Conservation (phyloP, 129 eudicot genomes). For the Daucus carota region DNA sequence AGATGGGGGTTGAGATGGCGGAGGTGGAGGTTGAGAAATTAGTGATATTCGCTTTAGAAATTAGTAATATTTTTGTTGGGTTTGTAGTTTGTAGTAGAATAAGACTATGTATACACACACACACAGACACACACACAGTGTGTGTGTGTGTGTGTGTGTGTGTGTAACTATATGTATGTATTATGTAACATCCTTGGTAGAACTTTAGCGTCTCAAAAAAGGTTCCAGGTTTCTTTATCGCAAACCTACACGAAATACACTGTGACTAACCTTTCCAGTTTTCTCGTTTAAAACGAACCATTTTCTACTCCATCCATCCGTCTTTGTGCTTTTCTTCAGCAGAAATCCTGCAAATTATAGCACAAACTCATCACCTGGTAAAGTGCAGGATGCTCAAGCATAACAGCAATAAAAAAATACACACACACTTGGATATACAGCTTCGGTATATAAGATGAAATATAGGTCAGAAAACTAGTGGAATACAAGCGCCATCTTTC, state of each 20-base stretch:
- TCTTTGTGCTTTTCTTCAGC: constrained; percentile 88
- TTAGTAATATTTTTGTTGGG: too few relatives aligned
- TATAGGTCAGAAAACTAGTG: neutral
- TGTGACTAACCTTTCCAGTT: constrained; percentile 77
- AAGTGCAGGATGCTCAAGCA: neutral
- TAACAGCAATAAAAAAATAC: neutral
- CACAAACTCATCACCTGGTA: constrained; percentile 3
- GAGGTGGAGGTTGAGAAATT: too few relatives aligned
- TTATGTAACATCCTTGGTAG: neutral
- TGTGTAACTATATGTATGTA: too few relatives aligned
- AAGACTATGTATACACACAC: too few relatives aligned
- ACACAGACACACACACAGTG: too few relatives aligned
- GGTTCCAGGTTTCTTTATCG: neutral
- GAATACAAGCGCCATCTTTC: neutral
- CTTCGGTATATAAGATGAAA: neutral
- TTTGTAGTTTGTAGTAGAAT: too few relatives aligned
- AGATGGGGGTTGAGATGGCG: too few relatives aligned
- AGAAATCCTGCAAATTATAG: constrained; percentile 54
- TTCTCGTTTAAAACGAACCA: constrained; percentile 97
- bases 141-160: too few relatives aligned
- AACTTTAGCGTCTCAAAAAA: neutral
- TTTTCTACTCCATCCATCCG: constrained; percentile 81
- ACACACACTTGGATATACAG: neutral
- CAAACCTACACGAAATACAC: neutral
- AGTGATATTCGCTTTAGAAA: too few relatives aligned